Conservation (phyloP, 1,284 basidiomycete genomes). For the Phellopilus nigrolimitatus region DNA sequence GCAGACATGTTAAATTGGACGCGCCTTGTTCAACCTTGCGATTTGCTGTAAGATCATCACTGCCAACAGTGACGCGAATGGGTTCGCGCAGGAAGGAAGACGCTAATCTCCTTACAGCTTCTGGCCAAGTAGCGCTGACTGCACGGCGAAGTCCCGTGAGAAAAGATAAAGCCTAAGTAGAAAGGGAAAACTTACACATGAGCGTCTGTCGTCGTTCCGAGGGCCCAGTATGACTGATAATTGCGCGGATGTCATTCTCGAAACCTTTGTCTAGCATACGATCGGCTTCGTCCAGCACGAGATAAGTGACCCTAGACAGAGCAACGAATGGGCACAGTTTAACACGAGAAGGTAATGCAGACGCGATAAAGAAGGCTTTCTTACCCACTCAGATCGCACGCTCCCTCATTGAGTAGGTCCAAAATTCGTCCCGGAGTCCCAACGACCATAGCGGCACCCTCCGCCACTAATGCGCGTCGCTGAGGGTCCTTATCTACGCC, state of each 20-base stretch:
- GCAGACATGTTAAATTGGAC: slow-evolving; percentile 3
- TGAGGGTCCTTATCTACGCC: slow-evolving; percentile 89
- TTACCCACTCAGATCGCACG: slow-evolving; percentile 73
- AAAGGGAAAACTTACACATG: slow-evolving; percentile 69
- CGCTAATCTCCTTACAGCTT: slow-evolving; percentile 91
- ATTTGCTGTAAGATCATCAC: slow-evolving; percentile 94
- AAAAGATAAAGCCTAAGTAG: background rate
- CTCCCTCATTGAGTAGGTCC: slow-evolving; percentile 85
- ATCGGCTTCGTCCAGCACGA: slow-evolving; percentile 97
- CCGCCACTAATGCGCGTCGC: slow-evolving; percentile 50
- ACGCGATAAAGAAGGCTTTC: slow-evolving; percentile 27
- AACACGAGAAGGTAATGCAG: background rate
- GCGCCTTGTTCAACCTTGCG: slow-evolving; percentile 74
- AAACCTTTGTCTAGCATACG: slow-evolving; percentile 99
- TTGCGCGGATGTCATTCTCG: slow-evolving; percentile 94
- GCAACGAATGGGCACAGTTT: background rate
- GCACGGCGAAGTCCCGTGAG: slow-evolving; percentile 12
- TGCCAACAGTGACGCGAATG: slow-evolving; percentile 90
- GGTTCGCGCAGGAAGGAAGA: slow-evolving; percentile 85
- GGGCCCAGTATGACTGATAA: slow-evolving; percentile 78
- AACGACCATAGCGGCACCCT: slow-evolving; percentile 74
- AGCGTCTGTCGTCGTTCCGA: slow-evolving; percentile 74
- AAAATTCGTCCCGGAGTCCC: slow-evolving; percentile 93
- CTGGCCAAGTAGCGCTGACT: slow-evolving; percentile 99
- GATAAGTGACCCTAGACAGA: slow-evolving; percentile 68